Evolutionary conservation across 2,329 filamentous ascomycete genomes (phyloP).

Genomic region (Metarhizium guizhouense): DNA sequence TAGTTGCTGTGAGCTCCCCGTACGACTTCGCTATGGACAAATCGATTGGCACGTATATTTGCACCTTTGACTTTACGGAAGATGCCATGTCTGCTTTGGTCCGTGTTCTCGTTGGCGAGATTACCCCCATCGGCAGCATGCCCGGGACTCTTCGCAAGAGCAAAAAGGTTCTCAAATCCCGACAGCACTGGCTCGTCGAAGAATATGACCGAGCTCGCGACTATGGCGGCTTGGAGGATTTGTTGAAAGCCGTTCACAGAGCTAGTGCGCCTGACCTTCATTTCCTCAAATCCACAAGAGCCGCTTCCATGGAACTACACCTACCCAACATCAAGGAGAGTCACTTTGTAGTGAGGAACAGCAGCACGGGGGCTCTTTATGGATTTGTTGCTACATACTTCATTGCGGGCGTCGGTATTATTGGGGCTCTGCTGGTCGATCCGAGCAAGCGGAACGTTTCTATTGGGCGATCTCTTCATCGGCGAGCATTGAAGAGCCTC

Average conservation of each 20-base stretch:
- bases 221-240: conserved; percentile 59
- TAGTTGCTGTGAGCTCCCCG: conserved; percentile 87
- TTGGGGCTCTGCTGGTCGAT: conserved; percentile 85
- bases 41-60: conserved; percentile 83
- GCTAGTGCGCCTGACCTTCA: conserved; percentile 56
- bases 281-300: conserved; percentile 60
- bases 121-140: conserved; percentile 47
- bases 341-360: conserved; percentile 90
- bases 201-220: conserved; percentile 77
- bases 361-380: conserved; percentile 82
- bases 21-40: conserved; percentile 96
- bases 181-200: conserved; percentile 92
- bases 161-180: conserved; percentile 78
- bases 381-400: conserved; percentile 89
- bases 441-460: conserved; percentile 78
- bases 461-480: conserved; percentile 83
- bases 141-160: conserved; percentile 76
- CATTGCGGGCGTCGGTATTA: conserved; percentile 60
- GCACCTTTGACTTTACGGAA: conserved; percentile 94
- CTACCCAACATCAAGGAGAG: conserved; percentile 65
- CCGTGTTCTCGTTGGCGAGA: conserved; percentile 73
- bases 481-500: conserved; percentile 70
- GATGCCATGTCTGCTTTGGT: conserved; percentile 80
- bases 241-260: conserved; percentile 63
- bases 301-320: conserved; percentile 67